Conservation (phyloP, 371 early-diverging fungal species). For the Mucor mucedo region DNA sequence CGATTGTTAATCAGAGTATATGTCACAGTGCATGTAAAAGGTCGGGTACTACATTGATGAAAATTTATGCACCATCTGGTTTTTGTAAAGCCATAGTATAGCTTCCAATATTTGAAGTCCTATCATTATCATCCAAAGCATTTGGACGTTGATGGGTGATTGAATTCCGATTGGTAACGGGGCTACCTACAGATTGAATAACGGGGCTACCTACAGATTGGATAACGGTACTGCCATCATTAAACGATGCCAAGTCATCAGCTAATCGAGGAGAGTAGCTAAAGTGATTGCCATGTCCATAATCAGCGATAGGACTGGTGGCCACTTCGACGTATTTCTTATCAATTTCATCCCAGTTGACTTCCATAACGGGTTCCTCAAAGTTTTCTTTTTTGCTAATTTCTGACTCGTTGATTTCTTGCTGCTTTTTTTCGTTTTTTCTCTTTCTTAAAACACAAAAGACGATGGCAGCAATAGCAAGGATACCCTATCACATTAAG, state of each 20-base stretch:
- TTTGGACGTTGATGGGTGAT: not conserved
- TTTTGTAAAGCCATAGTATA: not conserved
- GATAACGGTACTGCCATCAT: not conserved
- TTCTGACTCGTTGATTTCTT: not conserved
- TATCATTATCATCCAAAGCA: not conserved
- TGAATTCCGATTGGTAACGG: not conserved
- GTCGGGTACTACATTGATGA: too few species aligned
- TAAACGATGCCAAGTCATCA: not conserved
- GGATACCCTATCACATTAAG: not conserved
- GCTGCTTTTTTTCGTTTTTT: not conserved
- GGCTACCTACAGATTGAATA: not conserved
- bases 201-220: too few species aligned
- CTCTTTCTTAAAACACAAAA: not conserved
- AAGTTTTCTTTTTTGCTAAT: not conserved
- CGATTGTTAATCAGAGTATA: too few species aligned
- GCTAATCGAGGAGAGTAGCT: not conserved
- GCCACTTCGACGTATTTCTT: not conserved
- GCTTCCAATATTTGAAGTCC: not conserved
- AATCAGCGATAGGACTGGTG: not conserved
- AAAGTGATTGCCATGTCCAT: not conserved
- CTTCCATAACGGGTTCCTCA: not conserved
- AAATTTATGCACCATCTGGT: not conserved
- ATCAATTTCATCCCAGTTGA: not conserved
- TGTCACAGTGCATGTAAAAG: too few species aligned
- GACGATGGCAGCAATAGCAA: not conserved